Evolutionary conservation across 306 rosid species (phyloP).

Genomic region (Dicorynia guianensis): DNA sequence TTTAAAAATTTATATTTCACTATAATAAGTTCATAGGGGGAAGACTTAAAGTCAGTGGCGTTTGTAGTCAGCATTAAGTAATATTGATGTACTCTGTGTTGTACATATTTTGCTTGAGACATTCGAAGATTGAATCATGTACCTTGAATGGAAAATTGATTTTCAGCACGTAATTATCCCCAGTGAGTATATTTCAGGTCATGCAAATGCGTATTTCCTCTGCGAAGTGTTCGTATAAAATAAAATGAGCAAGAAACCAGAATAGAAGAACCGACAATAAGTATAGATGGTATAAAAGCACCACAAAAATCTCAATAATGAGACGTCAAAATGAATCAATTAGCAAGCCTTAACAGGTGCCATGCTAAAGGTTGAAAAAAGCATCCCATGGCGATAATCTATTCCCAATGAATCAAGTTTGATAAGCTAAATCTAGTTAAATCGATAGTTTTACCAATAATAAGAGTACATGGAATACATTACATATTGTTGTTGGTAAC

Average conservation of each 20-base stretch:
- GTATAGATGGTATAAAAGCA: conserved; percentile 6
- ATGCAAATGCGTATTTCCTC: conserved; percentile 94
- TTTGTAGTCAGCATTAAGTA: neutral
- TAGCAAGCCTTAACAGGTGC: conserved; percentile 81
- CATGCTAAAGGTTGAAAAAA: conserved; percentile 81
- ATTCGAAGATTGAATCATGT: conserved; percentile 36
- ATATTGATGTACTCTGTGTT: conserved; percentile 29
- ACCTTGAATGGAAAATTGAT: conserved; percentile 93
- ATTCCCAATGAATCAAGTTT: too few species aligned
- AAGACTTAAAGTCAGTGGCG: neutral
- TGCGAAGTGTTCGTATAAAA: conserved; percentile 43
- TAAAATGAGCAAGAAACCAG: conserved; percentile 31
- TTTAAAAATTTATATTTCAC: neutral
- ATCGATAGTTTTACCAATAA: neutral
- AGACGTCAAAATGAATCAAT: conserved; percentile 28
- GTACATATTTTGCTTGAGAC: conserved; percentile 11
- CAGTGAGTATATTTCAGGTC: conserved; percentile 76
- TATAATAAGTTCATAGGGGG: neutral
- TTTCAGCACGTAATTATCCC: conserved; percentile 87
- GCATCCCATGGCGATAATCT: too few species aligned
- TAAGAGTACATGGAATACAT: neutral
- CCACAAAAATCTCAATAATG: conserved; percentile 26
- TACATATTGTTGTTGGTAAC: neutral
- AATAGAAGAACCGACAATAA: conserved; percentile 26
- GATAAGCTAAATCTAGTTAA: neutral